Conservation (phyloP, 2,329 filamentous ascomycete genomes). For the Aspergillus clavatus region DNA sequence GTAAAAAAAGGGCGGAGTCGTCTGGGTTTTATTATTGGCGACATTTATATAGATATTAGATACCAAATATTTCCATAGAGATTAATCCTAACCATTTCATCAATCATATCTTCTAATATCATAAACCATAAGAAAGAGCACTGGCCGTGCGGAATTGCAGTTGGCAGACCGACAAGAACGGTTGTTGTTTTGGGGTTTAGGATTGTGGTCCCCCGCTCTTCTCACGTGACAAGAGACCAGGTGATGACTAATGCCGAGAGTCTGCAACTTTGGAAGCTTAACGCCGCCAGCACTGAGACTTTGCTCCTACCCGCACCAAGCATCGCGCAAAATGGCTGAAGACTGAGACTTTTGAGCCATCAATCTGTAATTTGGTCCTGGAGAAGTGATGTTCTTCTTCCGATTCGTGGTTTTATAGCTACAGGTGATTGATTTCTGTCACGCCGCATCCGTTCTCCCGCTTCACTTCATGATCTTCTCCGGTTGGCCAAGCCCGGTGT, state of each 20-base stretch:
- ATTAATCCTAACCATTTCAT: neutral
- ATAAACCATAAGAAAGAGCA: no score
- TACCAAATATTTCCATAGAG: neutral
- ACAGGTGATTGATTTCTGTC: neutral
- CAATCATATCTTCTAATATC: neutral
- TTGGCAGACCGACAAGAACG: no score
- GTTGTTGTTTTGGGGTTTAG: neutral
- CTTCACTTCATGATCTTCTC: neutral
- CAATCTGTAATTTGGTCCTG: neutral
- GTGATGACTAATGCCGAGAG: no score
- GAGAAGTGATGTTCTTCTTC: neutral
- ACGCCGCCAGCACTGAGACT: neutral
- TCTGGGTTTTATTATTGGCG: neutral
- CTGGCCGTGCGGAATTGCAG: no score
- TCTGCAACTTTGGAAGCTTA: no score
- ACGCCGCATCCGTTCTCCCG: constrained; percentile 6
- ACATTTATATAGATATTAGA: neutral
- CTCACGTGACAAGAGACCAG: no score
- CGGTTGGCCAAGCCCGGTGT: neutral
- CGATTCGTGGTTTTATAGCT: neutral
- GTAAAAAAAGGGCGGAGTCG: neutral
- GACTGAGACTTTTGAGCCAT: neutral
- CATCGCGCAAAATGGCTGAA: neutral
- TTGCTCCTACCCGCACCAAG: neutral
- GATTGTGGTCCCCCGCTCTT: neutral